A percentile compares a stretch with the other conserved stretches of the same genome.
phyloP scores from a whole-genome alignment of 2,329 filamentous ascomycete genomes.

The Cucurbitaria berberidis region DNA sequence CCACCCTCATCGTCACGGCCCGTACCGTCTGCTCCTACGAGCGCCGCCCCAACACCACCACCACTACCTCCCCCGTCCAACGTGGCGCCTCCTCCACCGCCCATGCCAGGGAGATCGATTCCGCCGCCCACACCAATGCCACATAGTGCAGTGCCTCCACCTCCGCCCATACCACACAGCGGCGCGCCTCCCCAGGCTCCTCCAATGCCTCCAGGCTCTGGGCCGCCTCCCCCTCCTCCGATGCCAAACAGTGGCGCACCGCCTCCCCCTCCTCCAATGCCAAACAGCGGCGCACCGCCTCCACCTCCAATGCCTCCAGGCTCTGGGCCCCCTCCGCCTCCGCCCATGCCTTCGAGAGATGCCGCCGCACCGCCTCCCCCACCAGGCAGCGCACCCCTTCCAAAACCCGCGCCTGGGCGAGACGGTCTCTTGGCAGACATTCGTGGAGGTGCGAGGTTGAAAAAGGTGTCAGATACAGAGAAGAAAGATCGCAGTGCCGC shows the following conservation, averaged over 20 bases:
- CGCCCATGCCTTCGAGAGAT: slow-evolving; percentile 36
- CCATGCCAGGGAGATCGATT: slow-evolving; percentile 22
- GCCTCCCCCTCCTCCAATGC: slow-evolving; percentile 38
- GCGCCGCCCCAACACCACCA: slow-evolving; percentile 38
- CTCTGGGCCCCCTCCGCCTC: slow-evolving; percentile 53
- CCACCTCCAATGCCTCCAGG: slow-evolving; percentile 43
- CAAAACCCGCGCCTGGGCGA: slow-evolving; percentile 56
- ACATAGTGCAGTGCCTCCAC: slow-evolving; percentile 39
- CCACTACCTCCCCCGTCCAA: slow-evolving; percentile 34
- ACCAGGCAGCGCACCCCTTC: slow-evolving; percentile 31
- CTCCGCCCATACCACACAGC: slow-evolving; percentile 36
- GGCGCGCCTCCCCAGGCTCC: slow-evolving; percentile 52
- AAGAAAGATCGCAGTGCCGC: slow-evolving; percentile 75
- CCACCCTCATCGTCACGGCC: slow-evolving; percentile 38
- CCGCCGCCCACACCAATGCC: slow-evolving; percentile 42
- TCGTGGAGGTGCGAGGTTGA: slow-evolving; percentile 68
- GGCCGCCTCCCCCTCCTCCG: slow-evolving; percentile 54
- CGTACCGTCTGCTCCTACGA: slow-evolving; percentile 32
- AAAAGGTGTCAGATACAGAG: slow-evolving; percentile 74
- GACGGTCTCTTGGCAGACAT: slow-evolving; percentile 74
- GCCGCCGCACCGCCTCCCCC: slow-evolving; percentile 43
- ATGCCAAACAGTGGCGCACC: slow-evolving; percentile 41
- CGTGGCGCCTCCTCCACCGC: slow-evolving; percentile 34
- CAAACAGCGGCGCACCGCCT: slow-evolving; percentile 33
- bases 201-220: slow-evolving; percentile 46